Evolutionary conservation across 495 filamentous ascomycete species (phyloP), one percentile per base, ranked within the genome.

Genomic region (Neurospora sp.): DNA sequence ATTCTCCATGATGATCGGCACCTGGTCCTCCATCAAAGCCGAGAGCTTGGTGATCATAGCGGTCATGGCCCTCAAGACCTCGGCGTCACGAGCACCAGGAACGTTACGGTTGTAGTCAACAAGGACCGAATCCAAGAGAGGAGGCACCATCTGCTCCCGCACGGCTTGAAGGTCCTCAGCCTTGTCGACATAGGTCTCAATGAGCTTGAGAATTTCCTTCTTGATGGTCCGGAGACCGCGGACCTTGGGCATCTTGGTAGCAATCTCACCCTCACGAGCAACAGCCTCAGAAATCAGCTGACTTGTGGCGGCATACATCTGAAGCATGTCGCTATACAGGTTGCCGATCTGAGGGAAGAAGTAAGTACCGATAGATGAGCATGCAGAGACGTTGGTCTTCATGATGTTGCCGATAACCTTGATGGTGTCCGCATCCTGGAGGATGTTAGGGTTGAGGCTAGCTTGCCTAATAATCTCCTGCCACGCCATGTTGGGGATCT

Each of bases 321-420:
- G 94, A 61, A 99, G 84, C 96, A 99, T 98, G 80, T 99, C 96
- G 78, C 95, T 89, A 77, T 98, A 99, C 74, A 99, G 97, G 37
- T 94, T 90, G 68, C 94, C 96, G 78, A 99, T 97, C 80, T 99
- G 96, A n/a, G 96, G 95, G 79, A 96, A 97, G 83, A 99, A 99
- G 84, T 98, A 98, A 71, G 91, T 90, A 37, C 96, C 96, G 70
- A 98, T 94, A 0, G 96, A 98, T 37, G 92, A 93, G 79, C 96
- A 98, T 16, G 96, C 96, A 1, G 96, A 93, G 6, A 99, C 96
- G 76, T 99, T 99, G 6, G 96, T 99, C 86, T 99, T 99, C 96
- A 98, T 99, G 76, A 99, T 97, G 80, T 99, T 99, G 70, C 96
- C 96, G 72, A 99, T 92, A 73, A 99, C 89, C 83, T 98, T 98